These are phyloP conservation scores for Flaveria brownii DNA, from an alignment of 129 eudicot genomes.

Conservation along the genomic window DNA sequence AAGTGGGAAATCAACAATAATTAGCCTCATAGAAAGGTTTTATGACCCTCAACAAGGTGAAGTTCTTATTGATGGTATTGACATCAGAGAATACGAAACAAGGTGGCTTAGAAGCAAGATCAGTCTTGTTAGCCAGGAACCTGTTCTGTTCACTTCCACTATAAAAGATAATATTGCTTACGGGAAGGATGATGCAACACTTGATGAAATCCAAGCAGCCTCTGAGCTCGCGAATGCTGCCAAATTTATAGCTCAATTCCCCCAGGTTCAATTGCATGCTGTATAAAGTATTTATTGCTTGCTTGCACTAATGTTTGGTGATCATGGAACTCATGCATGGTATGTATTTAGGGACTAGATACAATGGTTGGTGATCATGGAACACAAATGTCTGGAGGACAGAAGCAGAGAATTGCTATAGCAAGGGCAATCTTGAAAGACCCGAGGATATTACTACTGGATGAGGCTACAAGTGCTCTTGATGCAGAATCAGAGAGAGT, in stretches of 20 bases:
- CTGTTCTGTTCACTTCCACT: slow-evolving; percentile 61
- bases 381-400: slow-evolving; percentile 75
- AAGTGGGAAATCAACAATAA: slow-evolving; percentile 74
- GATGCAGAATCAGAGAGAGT: slow-evolving; percentile 78
- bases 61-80: slow-evolving; percentile 60
- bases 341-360: slow-evolving; percentile 50
- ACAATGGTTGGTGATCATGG: slow-evolving; percentile 81
- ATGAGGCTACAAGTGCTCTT: slow-evolving; percentile 82
- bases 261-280: slow-evolving; percentile 66
- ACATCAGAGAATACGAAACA: slow-evolving; percentile 63
- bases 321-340: neutral
- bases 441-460: slow-evolving; percentile 65
- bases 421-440: slow-evolving; percentile 79
- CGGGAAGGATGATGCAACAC: slow-evolving; percentile 65
- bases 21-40: slow-evolving; percentile 66
- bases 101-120: slow-evolving; percentile 74
- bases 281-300: slow-evolving; percentile 13
- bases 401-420: slow-evolving; percentile 76
- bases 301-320: neutral
- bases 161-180: slow-evolving; percentile 71
- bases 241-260: slow-evolving; percentile 63
- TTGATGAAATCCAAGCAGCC: slow-evolving; percentile 65
- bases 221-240: slow-evolving; percentile 78
- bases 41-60: slow-evolving; percentile 76
- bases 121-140: slow-evolving; percentile 87